Percentiles rank a stretch among this genome's conserved stretches.
These are phyloP conservation scores for Blastocystis sp. DNA, from an alignment of 352 stramenopile genomes.

Conservation along the genomic window DNA sequence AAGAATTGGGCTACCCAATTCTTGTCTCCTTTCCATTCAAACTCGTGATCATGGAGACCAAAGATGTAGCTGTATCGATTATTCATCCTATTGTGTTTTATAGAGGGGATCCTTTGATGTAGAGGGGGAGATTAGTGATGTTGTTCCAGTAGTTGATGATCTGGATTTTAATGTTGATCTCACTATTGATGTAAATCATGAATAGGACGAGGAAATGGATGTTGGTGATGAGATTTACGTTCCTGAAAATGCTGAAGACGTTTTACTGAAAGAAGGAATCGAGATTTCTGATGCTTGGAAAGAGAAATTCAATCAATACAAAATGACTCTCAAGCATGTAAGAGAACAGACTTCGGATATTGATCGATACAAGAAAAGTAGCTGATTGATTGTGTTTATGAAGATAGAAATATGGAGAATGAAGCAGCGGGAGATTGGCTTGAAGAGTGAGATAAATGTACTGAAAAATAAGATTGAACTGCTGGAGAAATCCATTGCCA, in stretches of 20 bases:
- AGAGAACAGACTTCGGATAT: neutral
- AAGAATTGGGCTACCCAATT: no score
- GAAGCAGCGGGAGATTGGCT: conserved; percentile 40
- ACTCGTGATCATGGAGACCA: neutral
- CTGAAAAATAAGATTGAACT: conserved; percentile 39
- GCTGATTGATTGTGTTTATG: neutral
- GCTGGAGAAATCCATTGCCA: neutral
- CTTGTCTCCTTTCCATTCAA: no score
- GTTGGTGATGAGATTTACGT: conserved; percentile 28
- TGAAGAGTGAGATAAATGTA: conserved; percentile 35
- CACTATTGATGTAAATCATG: neutral
- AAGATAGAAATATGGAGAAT: conserved; percentile 45
- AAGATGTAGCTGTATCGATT: neutral
- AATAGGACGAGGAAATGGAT: neutral
- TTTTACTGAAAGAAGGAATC: neutral
- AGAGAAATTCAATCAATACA: conserved; percentile 42
- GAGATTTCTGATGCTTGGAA: conserved; percentile 26
- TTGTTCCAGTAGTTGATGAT: neutral
- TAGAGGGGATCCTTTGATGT: neutral
- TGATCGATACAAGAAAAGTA: conserved; percentile 7
- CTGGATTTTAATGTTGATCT: neutral
- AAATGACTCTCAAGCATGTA: neutral
- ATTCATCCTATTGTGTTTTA: neutral
- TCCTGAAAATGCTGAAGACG: conserved; percentile 24
- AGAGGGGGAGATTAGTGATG: conserved; percentile 29